Evolutionary conservation across 495 filamentous ascomycete genomes (phyloP).

Genomic region (Penicillium arizonense): DNA sequence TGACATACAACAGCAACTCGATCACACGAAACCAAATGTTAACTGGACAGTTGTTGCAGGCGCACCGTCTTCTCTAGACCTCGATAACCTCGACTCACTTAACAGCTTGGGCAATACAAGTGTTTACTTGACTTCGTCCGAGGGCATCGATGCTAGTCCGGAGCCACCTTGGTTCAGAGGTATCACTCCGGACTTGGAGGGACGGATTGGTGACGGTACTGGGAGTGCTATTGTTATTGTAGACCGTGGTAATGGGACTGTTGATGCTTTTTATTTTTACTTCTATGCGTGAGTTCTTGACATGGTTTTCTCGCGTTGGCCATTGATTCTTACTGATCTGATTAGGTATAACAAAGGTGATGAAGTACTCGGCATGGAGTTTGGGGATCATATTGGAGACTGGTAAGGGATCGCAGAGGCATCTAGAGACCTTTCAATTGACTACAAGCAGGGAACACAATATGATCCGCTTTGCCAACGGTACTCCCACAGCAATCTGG

Average conservation of each 20-base stretch:
- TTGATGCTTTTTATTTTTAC: slow-evolving; percentile 70
- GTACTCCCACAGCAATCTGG: slow-evolving; percentile 57
- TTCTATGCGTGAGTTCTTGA: slow-evolving; percentile 55
- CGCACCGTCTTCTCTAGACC: slow-evolving; percentile 45
- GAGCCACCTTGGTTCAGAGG: slow-evolving; percentile 54
- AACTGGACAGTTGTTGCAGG: slow-evolving; percentile 47
- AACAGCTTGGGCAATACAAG: slow-evolving; percentile 47
- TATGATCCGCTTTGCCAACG: slow-evolving; percentile 65
- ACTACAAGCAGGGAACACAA: slow-evolving; percentile 54
- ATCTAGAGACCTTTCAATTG: neutral
- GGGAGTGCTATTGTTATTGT: slow-evolving; percentile 53
- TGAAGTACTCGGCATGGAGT: slow-evolving; percentile 46
- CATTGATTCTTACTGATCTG: neutral
- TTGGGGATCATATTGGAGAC: slow-evolving; percentile 64
- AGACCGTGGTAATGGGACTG: slow-evolving; percentile 50
- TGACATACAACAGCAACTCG: slow-evolving; percentile 55
- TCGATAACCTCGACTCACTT: slow-evolving; percentile 55
- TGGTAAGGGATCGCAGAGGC: slow-evolving; percentile 37
- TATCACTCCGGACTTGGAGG: slow-evolving; percentile 44
- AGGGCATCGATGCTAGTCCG: slow-evolving; percentile 50
- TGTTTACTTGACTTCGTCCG: slow-evolving; percentile 59
- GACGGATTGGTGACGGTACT: slow-evolving; percentile 45
- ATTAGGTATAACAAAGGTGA: slow-evolving; percentile 50
- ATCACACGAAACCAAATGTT: slow-evolving; percentile 52
- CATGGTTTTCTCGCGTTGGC: neutral